Evolutionary conservation across 2,329 filamentous ascomycete species (phyloP).

Genomic region (Fusarium fujikuroi): DNA sequence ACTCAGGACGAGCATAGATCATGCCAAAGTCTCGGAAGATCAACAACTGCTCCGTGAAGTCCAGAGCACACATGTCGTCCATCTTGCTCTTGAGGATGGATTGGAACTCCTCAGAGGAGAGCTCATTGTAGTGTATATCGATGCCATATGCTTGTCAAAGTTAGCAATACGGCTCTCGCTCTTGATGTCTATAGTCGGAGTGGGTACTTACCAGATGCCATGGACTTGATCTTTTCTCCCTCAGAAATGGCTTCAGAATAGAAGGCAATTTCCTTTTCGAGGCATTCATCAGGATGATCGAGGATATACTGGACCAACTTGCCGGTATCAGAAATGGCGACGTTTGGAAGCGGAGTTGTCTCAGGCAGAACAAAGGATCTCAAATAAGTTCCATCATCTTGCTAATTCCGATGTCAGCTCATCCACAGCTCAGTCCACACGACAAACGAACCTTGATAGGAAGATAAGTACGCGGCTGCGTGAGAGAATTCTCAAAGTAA

Average conservation of each 20-base stretch:
- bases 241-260: neutral
- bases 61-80: neutral
- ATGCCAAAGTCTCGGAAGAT: conserved; percentile 7
- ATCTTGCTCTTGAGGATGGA: neutral
- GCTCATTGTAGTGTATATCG: neutral
- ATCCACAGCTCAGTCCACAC: accelerated
- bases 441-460: neutral
- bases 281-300: neutral
- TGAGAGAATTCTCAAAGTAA: conserved; percentile 6
- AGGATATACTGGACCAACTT: conserved; percentile 5
- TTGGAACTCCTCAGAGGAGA: neutral
- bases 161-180: too few species aligned
- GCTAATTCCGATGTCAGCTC: neutral
- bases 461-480: neutral
- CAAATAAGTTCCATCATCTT: conserved; percentile 4
- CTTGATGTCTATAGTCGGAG: accelerated
- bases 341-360: neutral
- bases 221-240: neutral
- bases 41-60: conserved; percentile 2
- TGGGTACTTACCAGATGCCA: neutral
- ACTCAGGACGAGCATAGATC: neutral
- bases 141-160: neutral
- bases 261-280: neutral
- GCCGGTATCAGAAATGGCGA: neutral
- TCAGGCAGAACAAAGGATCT: neutral